Base-by-base conservation (phyloP, 2,329 filamentous ascomycete species). In the Exophiala sp. region DNA sequence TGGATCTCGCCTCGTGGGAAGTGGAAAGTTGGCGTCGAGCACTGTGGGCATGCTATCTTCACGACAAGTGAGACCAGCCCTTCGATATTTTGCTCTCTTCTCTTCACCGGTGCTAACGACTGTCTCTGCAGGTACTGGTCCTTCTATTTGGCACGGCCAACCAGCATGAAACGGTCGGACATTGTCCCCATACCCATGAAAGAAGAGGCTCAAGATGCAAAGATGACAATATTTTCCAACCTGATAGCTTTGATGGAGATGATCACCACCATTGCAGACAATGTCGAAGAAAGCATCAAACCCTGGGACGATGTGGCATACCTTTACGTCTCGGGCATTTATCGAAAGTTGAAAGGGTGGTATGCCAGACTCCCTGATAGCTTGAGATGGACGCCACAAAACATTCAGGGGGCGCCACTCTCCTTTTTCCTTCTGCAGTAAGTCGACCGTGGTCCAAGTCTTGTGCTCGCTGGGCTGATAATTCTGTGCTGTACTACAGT, bases 11-110 rank as follows among this genome's bases (percentile, higher is more conserved):
- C 42, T 39, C 55, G 49, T 37, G 48, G 52, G 46, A 53, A 43
- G 41, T 57, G 32, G 46, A 55, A 30, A 52, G 46, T 46, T 37
- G 51, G 11, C 13, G 43, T n/a, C 48, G 53, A 48, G 52, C 43
- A 34, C 42, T 55, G 23, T 43, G 19, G 27, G 50, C 50, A 9
- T 52, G 50, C 23, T 30, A 48, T 24, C 35, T 52, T 22, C 48
- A 52, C 19, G 50, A 52, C 32, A 52, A 45, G n/a, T n/a, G n/a
- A n/a, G n/a, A n/a, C n/a, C n/a, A n/a, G n/a, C n/a, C n/a, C n/a
- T n/a, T n/a, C n/a, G n/a, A n/a, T n/a, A n/a, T n/a, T n/a, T n/a
- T n/a, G n/a, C n/a, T n/a, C n/a, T n/a, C n/a, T n/a, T n/a, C n/a
- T n/a, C n/a, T n/a, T n/a, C n/a, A n/a, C n/a, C n/a, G n/a, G n/a